Conservation (phyloP, 2,329 filamentous ascomycete genomes). For the Alternaria triticina region DNA sequence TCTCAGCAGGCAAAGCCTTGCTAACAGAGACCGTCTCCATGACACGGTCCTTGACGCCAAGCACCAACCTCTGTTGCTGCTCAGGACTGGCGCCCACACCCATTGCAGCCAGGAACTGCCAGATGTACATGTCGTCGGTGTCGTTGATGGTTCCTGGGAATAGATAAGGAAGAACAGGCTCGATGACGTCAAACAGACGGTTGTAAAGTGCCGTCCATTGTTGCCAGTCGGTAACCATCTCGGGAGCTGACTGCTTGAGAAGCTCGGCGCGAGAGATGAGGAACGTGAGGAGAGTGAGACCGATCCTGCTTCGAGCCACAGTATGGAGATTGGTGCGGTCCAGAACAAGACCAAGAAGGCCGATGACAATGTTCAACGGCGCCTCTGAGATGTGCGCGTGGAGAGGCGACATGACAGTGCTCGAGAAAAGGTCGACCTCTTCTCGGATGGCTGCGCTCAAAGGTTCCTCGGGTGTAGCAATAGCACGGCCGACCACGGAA, state of each 20-base stretch:
- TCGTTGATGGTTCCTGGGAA: constrained; percentile 92
- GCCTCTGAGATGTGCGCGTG: constrained; percentile 92
- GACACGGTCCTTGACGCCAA: constrained; percentile 96
- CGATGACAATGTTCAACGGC: constrained; percentile 87
- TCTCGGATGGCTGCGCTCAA: constrained; percentile 77
- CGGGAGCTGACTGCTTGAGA: constrained; percentile 79
- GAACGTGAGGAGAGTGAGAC: constrained; percentile 89
- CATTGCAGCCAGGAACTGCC: constrained; percentile 96
- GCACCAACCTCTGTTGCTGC: constrained; percentile 91
- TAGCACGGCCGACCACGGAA: constrained; percentile 84
- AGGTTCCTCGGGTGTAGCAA: constrained; percentile 74
- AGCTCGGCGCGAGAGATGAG: constrained; percentile 93
- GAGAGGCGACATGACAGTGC: constrained; percentile 86
- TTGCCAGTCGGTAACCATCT: constrained; percentile 69
- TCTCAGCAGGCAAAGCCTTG: constrained; percentile 86
- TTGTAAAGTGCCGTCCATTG: constrained; percentile 87
- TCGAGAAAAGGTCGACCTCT: constrained; percentile 88
- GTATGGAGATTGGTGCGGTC: constrained; percentile 80
- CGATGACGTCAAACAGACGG: constrained; percentile 82
- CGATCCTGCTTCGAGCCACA: constrained; percentile 86
- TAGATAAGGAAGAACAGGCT: constrained; percentile 80
- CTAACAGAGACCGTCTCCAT: constrained; percentile 91
- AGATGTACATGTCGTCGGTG: constrained; percentile 93
- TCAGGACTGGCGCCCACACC: constrained; percentile 92
- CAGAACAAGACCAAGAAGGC: constrained; percentile 83